Evolutionary conservation across 768 basidiomycete species (phyloP), one percentile per base, ranked within the genome.

Genomic region (Dacryopinax primogenitus): DNA sequence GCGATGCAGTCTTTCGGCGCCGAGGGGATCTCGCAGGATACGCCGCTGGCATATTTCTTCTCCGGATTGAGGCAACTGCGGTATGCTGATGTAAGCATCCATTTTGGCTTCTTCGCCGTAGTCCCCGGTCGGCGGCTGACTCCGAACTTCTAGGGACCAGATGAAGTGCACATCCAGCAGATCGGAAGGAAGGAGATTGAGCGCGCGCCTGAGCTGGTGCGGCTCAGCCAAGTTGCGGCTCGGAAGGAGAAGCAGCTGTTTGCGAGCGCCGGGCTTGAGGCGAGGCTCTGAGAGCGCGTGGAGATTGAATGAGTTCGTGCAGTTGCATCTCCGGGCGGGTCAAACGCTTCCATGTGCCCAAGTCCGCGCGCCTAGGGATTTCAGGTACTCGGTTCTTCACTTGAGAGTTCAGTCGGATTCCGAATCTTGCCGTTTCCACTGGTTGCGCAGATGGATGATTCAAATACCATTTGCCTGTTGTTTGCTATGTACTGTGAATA

Each of bases 1-100:
- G 88, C 92, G 1, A 97, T 98, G 62, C 96, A 99, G 78, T 80
- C 89, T 0, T 92, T 88, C 71, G 96, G 96, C 63, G 96, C 93
- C n/a, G 95, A 97, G 75, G 96, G 96, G 34, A 77, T 99, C 47
- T 89, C 83, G 26, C 92, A 96, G 76, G 95, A 98, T 70, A 86
- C 86, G 35, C 83, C 84, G 23, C 82, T 99, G 34, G 92, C 95
- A 0, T 71, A 75, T 62, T 80, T 82, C 66, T 97, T 85, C 80
- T 88, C 91, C 30, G 82, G 82, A 9, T 73, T 97, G 68, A 82
- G 96, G 64, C 96, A 94, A 0, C 81, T 99, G 26, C 84, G 95
- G 33, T 81, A 91, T 70, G 90, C 90, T 65, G 90, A 92, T 74
- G 90, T 90, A 73, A 65, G 85, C 16, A 16, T n/a, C n/a, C n/a